A percentile compares a stretch with the other conserved stretches of the same genome.
Conservation (phyloP, 2,329 filamentous ascomycete genomes). For the Domatiomyces globalis region DNA sequence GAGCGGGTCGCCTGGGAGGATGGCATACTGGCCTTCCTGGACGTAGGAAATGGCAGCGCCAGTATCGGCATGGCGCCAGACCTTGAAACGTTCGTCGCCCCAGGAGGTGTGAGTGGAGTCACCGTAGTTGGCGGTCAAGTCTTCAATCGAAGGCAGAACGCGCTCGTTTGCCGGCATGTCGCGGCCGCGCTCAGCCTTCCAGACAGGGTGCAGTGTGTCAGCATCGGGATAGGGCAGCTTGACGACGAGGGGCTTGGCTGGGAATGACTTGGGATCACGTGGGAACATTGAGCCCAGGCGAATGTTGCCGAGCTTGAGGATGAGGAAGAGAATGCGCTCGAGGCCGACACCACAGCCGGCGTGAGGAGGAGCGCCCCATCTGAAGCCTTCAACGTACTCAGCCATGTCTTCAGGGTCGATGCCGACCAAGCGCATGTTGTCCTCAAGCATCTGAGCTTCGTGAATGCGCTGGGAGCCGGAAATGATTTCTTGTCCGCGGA, state of each 20-base stretch:
- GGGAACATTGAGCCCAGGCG: slow-evolving; percentile 77
- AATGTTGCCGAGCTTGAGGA: slow-evolving; percentile 78
- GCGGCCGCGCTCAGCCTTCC: slow-evolving; percentile 36
- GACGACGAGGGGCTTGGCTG: slow-evolving; percentile 47
- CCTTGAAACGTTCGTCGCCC: slow-evolving; percentile 75
- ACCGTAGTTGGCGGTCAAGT: slow-evolving; percentile 88
- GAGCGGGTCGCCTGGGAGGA: slow-evolving; percentile 75
- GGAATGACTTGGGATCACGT: slow-evolving; percentile 76
- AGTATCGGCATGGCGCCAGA: slow-evolving; percentile 67
- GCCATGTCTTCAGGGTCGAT: slow-evolving; percentile 73
- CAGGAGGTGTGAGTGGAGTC: slow-evolving; percentile 89
- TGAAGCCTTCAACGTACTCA: slow-evolving; percentile 78
- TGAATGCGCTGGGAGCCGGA: slow-evolving; percentile 91
- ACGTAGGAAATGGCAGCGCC: slow-evolving; percentile 80
- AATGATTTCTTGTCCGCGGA: slow-evolving; percentile 83
- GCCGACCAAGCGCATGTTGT: slow-evolving; percentile 61
- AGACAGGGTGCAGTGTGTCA: slow-evolving; percentile 60
- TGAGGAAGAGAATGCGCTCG: slow-evolving; percentile 73
- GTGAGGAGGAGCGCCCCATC: slow-evolving; percentile 77
- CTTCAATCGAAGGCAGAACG: slow-evolving; percentile 59
- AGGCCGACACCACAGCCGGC: slow-evolving; percentile 81
- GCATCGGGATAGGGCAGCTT: slow-evolving; percentile 74
- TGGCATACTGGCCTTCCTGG: slow-evolving; percentile 59
- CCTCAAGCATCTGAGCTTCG: slow-evolving; percentile 56
- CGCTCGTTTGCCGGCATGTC: slow-evolving; percentile 29